Evolutionary conservation across 2,329 filamentous ascomycete genomes (phyloP).

Genomic region (Akanthomyces muscarius): DNA sequence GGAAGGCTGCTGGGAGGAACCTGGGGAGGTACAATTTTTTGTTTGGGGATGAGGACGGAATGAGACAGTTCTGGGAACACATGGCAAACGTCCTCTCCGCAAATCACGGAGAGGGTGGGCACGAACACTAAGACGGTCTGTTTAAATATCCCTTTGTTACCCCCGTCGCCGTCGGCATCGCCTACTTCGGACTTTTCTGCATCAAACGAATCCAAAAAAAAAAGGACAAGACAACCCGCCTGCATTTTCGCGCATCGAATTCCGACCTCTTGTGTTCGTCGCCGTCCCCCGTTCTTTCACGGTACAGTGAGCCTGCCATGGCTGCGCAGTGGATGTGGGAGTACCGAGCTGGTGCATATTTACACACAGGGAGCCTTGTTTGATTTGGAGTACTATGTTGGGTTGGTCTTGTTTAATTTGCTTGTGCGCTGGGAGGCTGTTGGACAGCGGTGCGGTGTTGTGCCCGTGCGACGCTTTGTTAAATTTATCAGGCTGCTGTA

Average conservation of each 20-base stretch:
- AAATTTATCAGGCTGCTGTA: conserved; percentile 23
- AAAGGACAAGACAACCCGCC: not conserved
- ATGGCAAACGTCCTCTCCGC: not conserved
- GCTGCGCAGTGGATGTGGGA: not conserved
- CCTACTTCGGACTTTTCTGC: not conserved
- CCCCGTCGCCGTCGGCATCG: not conserved
- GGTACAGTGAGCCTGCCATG: not conserved
- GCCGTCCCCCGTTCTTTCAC: not conserved
- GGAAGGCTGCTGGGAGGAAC: conserved; percentile 6
- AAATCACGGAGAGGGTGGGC: not conserved
- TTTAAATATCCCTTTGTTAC: not conserved
- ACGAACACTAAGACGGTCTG: conserved; percentile 2
- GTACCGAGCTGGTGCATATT: not conserved
- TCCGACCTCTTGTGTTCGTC: not conserved
- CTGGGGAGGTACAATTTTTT: not conserved
- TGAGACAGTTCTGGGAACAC: conserved; percentile 1
- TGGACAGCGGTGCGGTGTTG: conserved; percentile 11
- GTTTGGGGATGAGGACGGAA: conserved; percentile 6
- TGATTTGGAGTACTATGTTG: conserved; percentile 1
- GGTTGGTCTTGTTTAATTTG: conserved; percentile 9
- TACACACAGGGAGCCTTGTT: not conserved
- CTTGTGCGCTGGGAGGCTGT: conserved; percentile 5
- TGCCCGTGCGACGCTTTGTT: conserved; percentile 16
- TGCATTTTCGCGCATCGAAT: not conserved
- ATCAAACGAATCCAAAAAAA: not conserved